Percentiles rank a stretch among this genome's conserved stretches.
Evolutionary conservation across 2,329 filamentous ascomycete species (phyloP).

Genomic region (Achaetomium macrosporum): DNA sequence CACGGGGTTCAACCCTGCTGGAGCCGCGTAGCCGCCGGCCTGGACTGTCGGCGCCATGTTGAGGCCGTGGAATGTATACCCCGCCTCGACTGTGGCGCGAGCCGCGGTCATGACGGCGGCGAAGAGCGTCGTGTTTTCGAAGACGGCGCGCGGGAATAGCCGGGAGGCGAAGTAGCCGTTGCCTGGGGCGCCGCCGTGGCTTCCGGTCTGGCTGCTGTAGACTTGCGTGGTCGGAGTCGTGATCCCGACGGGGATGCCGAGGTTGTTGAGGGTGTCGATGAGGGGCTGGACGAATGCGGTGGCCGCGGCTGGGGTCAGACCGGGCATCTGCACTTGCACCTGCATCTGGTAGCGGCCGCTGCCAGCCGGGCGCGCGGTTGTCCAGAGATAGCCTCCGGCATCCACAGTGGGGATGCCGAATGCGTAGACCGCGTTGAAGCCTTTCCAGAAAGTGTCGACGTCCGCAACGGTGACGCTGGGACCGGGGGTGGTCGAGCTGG

Average conservation of each 20-base stretch:
- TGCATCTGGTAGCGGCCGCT: conserved; percentile 28
- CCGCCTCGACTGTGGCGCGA: conserved; percentile 30
- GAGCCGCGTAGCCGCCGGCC: conserved; percentile 19
- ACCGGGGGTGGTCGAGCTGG: not conserved
- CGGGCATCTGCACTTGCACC: conserved; percentile 31
- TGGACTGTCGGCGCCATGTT: conserved; percentile 27
- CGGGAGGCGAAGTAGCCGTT: conserved; percentile 27
- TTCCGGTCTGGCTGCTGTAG: conserved; percentile 5
- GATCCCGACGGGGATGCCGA: conserved; percentile 27
- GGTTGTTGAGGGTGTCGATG: conserved; percentile 26
- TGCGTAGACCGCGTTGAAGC: conserved; percentile 30
- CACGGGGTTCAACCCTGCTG: conserved; percentile 19
- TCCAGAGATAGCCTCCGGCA: conserved; percentile 32
- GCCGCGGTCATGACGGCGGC: conserved; percentile 27
- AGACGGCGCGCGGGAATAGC: conserved; percentile 33
- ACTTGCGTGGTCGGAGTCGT: conserved; percentile 14
- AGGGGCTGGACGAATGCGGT: conserved; percentile 27
- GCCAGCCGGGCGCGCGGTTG: conserved; percentile 25
- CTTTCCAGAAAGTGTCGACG: conserved; percentile 27
- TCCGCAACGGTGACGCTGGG: conserved; percentile 7
- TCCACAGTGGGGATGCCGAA: conserved; percentile 32
- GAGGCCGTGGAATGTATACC: conserved; percentile 33
- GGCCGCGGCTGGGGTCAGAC: conserved; percentile 23
- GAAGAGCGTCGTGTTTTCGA: conserved; percentile 25
- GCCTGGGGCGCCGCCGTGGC: not conserved